Evolutionary conservation across 1,139 yeast species (phyloP).

Genomic region (Nematodospora anomalae): DNA sequence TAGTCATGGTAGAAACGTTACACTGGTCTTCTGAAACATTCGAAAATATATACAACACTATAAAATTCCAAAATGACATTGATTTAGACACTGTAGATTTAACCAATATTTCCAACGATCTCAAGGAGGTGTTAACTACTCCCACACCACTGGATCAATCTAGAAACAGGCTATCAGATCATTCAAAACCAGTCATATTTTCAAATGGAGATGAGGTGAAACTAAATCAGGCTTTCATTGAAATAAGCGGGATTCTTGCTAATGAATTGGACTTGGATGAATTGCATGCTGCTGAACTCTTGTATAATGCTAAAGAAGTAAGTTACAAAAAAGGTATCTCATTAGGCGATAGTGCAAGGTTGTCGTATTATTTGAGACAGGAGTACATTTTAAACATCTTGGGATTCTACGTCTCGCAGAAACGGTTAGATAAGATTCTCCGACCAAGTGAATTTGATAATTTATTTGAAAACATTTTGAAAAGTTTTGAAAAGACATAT

Average conservation of each 20-base stretch:
- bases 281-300: slow-evolving; percentile 36
- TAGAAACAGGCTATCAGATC: slow-evolving; percentile 48
- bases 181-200: slow-evolving; percentile 53
- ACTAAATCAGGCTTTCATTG: slow-evolving; percentile 57
- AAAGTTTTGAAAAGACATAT: slow-evolving; percentile 60
- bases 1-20: slow-evolving; percentile 4
- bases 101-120: slow-evolving; percentile 43
- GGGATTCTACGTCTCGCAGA: slow-evolving; percentile 50
- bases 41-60: slow-evolving; percentile 37
- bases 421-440: slow-evolving; percentile 27
- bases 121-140: slow-evolving; percentile 44
- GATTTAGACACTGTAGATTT: slow-evolving; percentile 26
- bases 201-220: slow-evolving; percentile 59
- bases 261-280: slow-evolving; percentile 43
- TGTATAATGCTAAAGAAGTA: slow-evolving; percentile 41
- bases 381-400: slow-evolving; percentile 71
- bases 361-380: slow-evolving; percentile 67
- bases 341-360: slow-evolving; percentile 65
- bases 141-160: slow-evolving; percentile 57
- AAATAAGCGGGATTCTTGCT: slow-evolving; percentile 61
- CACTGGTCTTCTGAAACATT: slow-evolving; percentile 39
- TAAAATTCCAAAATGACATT: slow-evolving; percentile 27
- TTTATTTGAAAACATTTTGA: slow-evolving; percentile 42
- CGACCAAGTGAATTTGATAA: slow-evolving; percentile 16
- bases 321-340: slow-evolving; percentile 52